A percentile compares a stretch with the other conserved stretches of the same genome.
Evolutionary conservation across 2,329 filamentous ascomycete species (phyloP).

Genomic region (Aureobasidium pullulans): DNA sequence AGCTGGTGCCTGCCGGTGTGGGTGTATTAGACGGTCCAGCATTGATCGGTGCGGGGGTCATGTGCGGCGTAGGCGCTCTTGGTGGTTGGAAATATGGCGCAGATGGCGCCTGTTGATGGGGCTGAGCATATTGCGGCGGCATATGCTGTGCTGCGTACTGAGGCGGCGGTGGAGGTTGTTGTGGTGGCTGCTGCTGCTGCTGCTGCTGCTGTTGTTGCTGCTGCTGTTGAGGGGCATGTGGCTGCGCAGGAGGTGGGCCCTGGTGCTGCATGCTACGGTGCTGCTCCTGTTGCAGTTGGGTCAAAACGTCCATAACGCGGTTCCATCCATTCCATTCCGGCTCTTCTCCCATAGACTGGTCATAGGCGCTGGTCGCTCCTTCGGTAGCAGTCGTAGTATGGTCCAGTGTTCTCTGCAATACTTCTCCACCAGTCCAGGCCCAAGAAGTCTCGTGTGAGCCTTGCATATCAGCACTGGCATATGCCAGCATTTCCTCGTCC

Average conservation of each 20-base stretch:
- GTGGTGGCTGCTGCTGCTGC: slow-evolving; percentile 10
- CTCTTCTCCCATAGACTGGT: slow-evolving; percentile 31
- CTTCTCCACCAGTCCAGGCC: slow-evolving; percentile 62
- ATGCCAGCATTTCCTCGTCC: slow-evolving; percentile 84
- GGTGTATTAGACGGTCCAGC: neutral
- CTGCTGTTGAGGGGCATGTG: neutral
- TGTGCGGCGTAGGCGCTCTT: slow-evolving; percentile 13
- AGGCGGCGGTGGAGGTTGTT: slow-evolving; percentile 16
- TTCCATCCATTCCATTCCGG: slow-evolving; percentile 77
- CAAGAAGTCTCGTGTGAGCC: slow-evolving; percentile 69
- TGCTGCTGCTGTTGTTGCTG: slow-evolving; percentile 8
- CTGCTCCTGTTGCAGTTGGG: slow-evolving; percentile 46
- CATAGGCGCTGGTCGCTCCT: neutral
- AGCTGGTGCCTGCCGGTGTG: slow-evolving; percentile 7
- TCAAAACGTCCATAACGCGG: slow-evolving; percentile 57
- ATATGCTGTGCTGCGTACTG: slow-evolving; percentile 13
- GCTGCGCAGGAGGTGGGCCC: neutral
- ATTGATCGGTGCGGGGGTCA: slow-evolving; percentile 3
- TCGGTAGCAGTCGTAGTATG: slow-evolving; percentile 16
- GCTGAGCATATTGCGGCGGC: slow-evolving; percentile 13
- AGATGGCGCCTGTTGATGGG: slow-evolving; percentile 16
- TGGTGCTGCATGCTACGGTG: slow-evolving; percentile 10
- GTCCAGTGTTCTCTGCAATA: slow-evolving; percentile 14
- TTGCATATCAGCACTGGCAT: slow-evolving; percentile 80
- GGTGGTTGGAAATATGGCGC: slow-evolving; percentile 13